Percentiles rank a stretch among this genome's conserved stretches.
Conservation (phyloP, 2,329 filamentous ascomycete species). For the Pezicula neosporulosa region DNA sequence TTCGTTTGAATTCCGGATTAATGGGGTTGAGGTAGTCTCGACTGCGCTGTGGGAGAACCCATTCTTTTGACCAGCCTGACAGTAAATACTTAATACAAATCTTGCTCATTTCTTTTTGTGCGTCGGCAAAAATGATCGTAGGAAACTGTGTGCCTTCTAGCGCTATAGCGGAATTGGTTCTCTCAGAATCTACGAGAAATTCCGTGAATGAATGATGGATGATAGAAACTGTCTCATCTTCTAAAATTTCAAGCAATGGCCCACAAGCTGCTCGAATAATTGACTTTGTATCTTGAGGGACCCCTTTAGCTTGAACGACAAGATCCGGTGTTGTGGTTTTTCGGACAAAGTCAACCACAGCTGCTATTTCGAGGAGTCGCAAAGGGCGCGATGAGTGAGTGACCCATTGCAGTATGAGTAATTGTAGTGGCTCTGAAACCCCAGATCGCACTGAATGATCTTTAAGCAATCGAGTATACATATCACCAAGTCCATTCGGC, state of each 20-base stretch:
- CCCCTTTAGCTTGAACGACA: neutral
- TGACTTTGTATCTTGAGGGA: conserved; percentile 7
- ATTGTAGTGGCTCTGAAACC: neutral
- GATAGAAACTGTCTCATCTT: conserved; percentile 40
- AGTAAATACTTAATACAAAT: conserved; percentile 2
- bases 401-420: conserved; percentile 9
- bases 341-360: neutral
- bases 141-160: conserved; percentile 1
- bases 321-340: neutral
- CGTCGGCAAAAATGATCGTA: neutral
- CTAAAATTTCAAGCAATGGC: conserved; percentile 37
- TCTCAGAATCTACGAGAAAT: conserved; percentile 30
- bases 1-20: neutral
- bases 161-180: neutral
- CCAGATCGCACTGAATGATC: conserved; percentile 2
- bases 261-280: conserved; percentile 31
- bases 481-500: conserved; percentile 2
- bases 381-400: conserved; percentile 16
- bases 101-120: conserved; percentile 5
- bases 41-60: neutral
- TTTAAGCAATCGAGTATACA: conserved; percentile 4
- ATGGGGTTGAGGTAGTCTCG: neutral
- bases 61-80: neutral
- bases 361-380: conserved; percentile 11
- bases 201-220: conserved; percentile 46